Conservation (phyloP, 2,329 filamentous ascomycete species). For the Exophiala dermatitidis region DNA sequence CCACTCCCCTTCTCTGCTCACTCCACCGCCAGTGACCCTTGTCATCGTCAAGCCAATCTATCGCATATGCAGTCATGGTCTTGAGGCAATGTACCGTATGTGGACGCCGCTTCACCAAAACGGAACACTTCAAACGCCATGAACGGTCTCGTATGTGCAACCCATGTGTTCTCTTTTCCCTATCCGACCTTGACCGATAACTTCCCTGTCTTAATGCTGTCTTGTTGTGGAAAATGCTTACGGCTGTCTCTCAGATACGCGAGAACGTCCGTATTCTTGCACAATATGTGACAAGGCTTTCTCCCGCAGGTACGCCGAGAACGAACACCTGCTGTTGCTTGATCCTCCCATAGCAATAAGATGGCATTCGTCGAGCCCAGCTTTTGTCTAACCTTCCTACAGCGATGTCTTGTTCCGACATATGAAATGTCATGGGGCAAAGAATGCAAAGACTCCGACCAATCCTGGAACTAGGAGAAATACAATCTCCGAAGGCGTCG, state of each 20-base stretch:
- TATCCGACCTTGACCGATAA: constrained; percentile 7
- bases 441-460: constrained; percentile 31
- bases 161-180: constrained; percentile 1
- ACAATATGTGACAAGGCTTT: constrained; percentile 49
- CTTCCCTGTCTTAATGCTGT: no score
- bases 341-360: no score
- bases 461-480: constrained; percentile 29
- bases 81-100: constrained; percentile 42
- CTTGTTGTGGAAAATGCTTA: constrained; percentile 8
- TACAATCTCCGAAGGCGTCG: constrained; percentile 24
- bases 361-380: no score
- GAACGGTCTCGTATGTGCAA: constrained; percentile 46
- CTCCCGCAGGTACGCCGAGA: constrained; percentile 42
- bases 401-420: constrained; percentile 47
- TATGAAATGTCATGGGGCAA: constrained; percentile 45
- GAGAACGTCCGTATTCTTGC: constrained; percentile 50
- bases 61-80: constrained; percentile 32
- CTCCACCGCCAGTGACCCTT: not conserved
- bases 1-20: not conserved
- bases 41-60: not conserved
- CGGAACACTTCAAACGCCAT: constrained; percentile 50
- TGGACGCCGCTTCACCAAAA: constrained; percentile 51
- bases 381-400: no score
- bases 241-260: constrained; percentile 39
- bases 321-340: not conserved